phyloP scores from a whole-genome alignment of 371 early-diverging fungal species.

The Rhizopus sp. region DNA sequence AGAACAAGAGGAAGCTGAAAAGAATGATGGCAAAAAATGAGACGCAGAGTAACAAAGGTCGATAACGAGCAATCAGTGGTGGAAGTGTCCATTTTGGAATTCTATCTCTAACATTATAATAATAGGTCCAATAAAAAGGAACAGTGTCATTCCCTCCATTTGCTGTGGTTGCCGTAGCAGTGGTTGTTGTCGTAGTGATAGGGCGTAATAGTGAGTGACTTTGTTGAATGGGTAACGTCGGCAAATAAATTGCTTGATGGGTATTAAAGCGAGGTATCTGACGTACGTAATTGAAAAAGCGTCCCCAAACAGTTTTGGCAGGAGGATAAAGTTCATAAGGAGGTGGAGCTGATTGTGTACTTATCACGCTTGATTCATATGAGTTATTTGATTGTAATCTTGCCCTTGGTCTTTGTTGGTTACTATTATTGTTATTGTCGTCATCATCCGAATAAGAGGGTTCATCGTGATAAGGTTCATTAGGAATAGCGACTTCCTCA shows the following conservation, averaged over 20 bases:
- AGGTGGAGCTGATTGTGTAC: slow-evolving; percentile 48
- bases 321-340: slow-evolving; percentile 54
- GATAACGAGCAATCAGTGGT: slow-evolving; percentile 27
- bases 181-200: slow-evolving; percentile 1
- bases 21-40: slow-evolving; percentile 30
- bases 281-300: slow-evolving; percentile 48
- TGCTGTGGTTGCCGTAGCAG: neutral
- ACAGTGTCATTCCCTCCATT: neutral
- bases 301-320: slow-evolving; percentile 41
- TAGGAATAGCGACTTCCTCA: slow-evolving; percentile 17
- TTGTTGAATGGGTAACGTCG: slow-evolving; percentile 25
- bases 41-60: slow-evolving; percentile 29
- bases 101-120: slow-evolving; percentile 17
- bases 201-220: slow-evolving; percentile 8
- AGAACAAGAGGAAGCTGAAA: slow-evolving; percentile 43
- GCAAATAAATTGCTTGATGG: slow-evolving; percentile 48
- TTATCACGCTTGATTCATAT: slow-evolving; percentile 40
- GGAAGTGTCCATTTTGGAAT: slow-evolving; percentile 33
- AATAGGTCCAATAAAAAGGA: slow-evolving; percentile 33
- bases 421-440: neutral
- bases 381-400: slow-evolving; percentile 12
- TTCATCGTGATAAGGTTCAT: slow-evolving; percentile 27
- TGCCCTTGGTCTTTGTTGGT: slow-evolving; percentile 1
- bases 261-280: slow-evolving; percentile 43
- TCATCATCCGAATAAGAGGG: slow-evolving; percentile 14